phyloP scores from a whole-genome alignment of 805 yeast species.

The Candida saitoana region DNA sequence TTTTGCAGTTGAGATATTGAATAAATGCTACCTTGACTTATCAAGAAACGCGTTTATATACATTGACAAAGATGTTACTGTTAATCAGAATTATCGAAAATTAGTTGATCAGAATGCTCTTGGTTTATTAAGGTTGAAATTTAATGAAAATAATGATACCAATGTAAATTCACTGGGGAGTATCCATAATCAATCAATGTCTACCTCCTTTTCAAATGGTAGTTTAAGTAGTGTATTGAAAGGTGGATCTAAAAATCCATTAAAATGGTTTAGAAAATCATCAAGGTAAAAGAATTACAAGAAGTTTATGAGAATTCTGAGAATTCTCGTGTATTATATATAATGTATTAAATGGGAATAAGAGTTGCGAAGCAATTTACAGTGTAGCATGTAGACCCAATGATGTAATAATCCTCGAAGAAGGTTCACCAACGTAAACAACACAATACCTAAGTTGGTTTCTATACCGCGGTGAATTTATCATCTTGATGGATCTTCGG shows the following conservation, averaged over 20 bases:
- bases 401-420: too few relatives aligned
- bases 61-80: conserved; percentile 14
- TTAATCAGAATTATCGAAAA: conserved; percentile 23
- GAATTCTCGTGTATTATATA: background rate
- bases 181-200: conserved; percentile 2
- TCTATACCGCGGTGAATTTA: too few relatives aligned
- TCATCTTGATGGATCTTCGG: too few relatives aligned
- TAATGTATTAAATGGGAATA: too few relatives aligned
- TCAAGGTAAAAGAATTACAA: conserved; percentile 3
- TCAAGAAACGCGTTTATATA: conserved; percentile 28
- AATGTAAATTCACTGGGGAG: background rate
- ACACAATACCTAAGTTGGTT: too few relatives aligned
- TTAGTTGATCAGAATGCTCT: conserved; percentile 30
- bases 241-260: conserved; percentile 28
- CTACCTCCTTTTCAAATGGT: conserved; percentile 3
- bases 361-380: too few relatives aligned
- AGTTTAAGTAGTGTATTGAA: conserved; percentile 22
- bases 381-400: too few relatives aligned
- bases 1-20: conserved; percentile 28
- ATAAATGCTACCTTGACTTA: conserved; percentile 28
- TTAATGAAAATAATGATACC: conserved; percentile 13
- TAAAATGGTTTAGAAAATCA: conserved; percentile 35
- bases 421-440: too few relatives aligned
- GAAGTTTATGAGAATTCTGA: background rate
- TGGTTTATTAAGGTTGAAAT: conserved; percentile 27